These are phyloP conservation scores for Cercophora samala DNA, from an alignment of 495 filamentous ascomycete species.

Conservation along the genomic window DNA sequence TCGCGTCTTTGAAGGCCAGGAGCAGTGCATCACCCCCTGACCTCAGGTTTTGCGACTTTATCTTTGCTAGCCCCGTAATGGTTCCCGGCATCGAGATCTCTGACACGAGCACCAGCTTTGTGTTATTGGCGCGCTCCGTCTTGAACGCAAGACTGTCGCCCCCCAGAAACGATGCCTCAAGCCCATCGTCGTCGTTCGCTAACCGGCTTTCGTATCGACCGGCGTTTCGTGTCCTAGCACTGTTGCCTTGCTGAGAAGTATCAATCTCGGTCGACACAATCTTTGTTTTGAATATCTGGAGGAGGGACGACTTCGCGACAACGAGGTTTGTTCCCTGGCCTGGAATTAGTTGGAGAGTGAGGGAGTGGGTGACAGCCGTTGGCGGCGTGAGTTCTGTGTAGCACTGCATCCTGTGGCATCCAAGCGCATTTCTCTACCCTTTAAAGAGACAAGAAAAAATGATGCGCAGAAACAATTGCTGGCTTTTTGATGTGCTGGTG, in stretches of 20 bases:
- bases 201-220: conserved; percentile 42
- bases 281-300: conserved; percentile 76
- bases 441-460: background rate
- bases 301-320: conserved; percentile 82
- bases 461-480: background rate
- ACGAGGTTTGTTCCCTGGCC: conserved; percentile 76
- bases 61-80: conserved; percentile 71
- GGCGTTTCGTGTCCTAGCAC: conserved; percentile 23
- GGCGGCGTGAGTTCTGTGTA: conserved; percentile 92
- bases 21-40: conserved; percentile 85
- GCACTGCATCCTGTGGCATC: conserved; percentile 49
- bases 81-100: conserved; percentile 81
- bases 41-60: conserved; percentile 65
- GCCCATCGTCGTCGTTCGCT: conserved; percentile 56
- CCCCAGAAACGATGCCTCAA: conserved; percentile 58
- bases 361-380: conserved; percentile 85
- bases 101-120: conserved; percentile 79
- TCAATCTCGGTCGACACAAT: conserved; percentile 54
- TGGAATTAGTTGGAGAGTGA: conserved; percentile 72
- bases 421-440: conserved; percentile 27
- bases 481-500: background rate
- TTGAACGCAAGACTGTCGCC: conserved; percentile 52
- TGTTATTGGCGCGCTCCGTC: conserved; percentile 56
- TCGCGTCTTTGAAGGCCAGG: conserved; percentile 81
- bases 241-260: conserved; percentile 27